Base-by-base conservation (phyloP, 2,329 filamentous ascomycete species). In the Neofusicoccum sp. region DNA sequence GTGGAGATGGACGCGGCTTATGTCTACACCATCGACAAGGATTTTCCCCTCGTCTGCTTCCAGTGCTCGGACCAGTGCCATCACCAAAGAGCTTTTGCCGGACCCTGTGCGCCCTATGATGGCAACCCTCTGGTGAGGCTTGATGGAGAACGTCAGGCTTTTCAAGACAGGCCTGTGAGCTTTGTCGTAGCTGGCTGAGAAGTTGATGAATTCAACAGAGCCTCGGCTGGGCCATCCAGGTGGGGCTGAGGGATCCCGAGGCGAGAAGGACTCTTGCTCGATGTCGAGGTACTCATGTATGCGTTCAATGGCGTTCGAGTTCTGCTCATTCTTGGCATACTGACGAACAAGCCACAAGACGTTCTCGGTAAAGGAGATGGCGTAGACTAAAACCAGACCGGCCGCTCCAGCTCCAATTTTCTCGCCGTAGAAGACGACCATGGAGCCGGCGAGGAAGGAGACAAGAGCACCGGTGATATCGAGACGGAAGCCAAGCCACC, bases 261-360 rank as follows among this genome's bases (percentile, higher is more conserved):
- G 96, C 80, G 1, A 90, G 82, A 0, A 84, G 80, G 95, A 93
- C 77, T 99, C 95, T 73, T 97, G 93, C 68, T 98, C 93, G 1
- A 99, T 90, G 45, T 97, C 91, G 36, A 98, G 84, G 71, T 98
- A 99, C 73, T 99, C 95, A 79, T 96, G 96, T 71, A 99, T 89
- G 70, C 95, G 90, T 78, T 99, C 95, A 51, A 98, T 93, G 2
- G 93, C 93, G 77, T 99, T 99, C 95, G 99, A 98, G 77, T 97
- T 98, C 76, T 99, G 95, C 77, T 99, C 95, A 70, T 98, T 97
- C 71, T 90, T 86, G 0, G 93, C 89, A 73, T 99, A 99, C 12
- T 97, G 82, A 48, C 95, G 88, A 31, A 99, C 93, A 60, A 98
- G 87, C 95, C 95, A 99, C 16, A 99, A 79, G 5, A 99, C 89